These are phyloP conservation scores for Diaporthe citriasiana DNA, from an alignment of 2,329 filamentous ascomycete species.

Conservation along the genomic window DNA sequence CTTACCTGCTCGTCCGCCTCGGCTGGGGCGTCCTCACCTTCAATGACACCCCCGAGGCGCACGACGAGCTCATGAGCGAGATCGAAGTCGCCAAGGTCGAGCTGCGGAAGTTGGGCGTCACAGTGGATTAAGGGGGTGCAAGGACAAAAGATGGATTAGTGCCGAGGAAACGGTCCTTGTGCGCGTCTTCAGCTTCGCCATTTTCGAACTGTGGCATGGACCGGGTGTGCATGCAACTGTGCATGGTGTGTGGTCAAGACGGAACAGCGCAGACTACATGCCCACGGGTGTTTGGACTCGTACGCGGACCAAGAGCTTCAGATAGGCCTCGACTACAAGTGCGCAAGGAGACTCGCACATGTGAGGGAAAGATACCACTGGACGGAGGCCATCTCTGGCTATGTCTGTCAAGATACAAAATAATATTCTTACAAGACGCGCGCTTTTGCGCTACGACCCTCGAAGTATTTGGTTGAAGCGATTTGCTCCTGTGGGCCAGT, in stretches of 20 bases:
- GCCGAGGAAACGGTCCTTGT: too few relatives aligned
- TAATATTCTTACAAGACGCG: conserved; percentile 20
- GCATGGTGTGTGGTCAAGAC: background rate
- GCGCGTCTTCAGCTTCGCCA: conserved; percentile 4
- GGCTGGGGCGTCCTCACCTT: conserved; percentile 95
- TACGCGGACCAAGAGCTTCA: background rate
- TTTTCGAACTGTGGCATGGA: background rate
- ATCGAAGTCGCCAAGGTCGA: conserved; percentile 84
- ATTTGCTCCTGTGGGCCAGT: background rate
- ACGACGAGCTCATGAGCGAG: conserved; percentile 89
- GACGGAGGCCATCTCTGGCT: conserved; percentile 5
- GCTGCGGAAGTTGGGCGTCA: conserved; percentile 80
- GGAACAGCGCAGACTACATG: background rate
- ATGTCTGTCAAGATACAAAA: conserved; percentile 25
- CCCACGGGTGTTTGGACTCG: background rate
- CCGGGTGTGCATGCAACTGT: too few relatives aligned
- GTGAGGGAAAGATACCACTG: background rate
- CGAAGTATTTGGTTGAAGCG: background rate
- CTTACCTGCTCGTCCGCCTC: conserved; percentile 91
- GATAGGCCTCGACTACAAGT: background rate
- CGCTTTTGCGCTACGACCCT: background rate
- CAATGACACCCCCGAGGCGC: conserved; percentile 93
- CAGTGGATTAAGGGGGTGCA: conserved; percentile 73
- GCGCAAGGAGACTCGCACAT: too few relatives aligned
- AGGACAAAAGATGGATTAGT: background rate